phyloP scores from a whole-genome alignment of 371 early-diverging fungal genomes.

The Mucor plumbeus region DNA sequence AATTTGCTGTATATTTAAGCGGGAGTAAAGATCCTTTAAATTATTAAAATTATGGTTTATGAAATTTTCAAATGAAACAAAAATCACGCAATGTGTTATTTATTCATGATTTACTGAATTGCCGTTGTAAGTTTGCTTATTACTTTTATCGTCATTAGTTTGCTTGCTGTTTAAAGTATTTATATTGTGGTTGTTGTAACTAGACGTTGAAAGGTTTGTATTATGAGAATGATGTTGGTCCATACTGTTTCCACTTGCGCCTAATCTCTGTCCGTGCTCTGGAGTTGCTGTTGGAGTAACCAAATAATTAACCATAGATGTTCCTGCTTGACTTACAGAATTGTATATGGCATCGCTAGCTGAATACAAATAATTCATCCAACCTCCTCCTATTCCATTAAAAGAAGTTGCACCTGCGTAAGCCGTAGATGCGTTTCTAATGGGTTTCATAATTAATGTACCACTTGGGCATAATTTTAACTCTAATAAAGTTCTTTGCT shows the following conservation, averaged over 20 bases:
- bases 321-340: constrained; percentile 13
- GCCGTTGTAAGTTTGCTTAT: constrained; percentile 39
- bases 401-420: constrained; percentile 19
- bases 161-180: not conserved
- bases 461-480: constrained; percentile 58
- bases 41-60: no score
- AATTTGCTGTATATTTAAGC: no score
- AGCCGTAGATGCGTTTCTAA: constrained; percentile 37
- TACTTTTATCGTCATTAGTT: not conserved
- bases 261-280: constrained; percentile 18
- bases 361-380: constrained; percentile 27
- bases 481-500: constrained; percentile 45
- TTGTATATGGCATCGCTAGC: constrained; percentile 33
- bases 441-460: constrained; percentile 56
- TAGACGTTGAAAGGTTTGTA: not conserved
- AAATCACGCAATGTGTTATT: not conserved
- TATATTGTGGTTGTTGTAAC: not conserved
- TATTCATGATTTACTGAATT: constrained; percentile 48
- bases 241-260: not conserved
- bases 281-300: constrained; percentile 19
- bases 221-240: not conserved
- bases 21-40: no score
- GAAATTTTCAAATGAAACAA: no score
- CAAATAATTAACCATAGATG: constrained; percentile 27
- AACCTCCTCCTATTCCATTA: not conserved